phyloP scores from a whole-genome alignment of 2,329 filamentous ascomycete genomes.

The Cercospora zeina region DNA sequence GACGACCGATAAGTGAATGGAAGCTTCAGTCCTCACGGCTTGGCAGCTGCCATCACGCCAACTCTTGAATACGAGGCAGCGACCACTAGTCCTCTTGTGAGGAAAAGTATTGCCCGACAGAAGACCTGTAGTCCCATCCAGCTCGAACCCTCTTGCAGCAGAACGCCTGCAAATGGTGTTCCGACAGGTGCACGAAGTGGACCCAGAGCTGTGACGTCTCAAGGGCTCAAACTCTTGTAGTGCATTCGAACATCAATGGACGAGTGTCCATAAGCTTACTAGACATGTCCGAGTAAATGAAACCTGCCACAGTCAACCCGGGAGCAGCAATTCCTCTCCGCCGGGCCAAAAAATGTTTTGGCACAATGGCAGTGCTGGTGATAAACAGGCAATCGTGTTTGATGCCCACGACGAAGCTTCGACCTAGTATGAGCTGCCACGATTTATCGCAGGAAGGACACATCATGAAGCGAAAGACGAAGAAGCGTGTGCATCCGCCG shows the following conservation, averaged over 20 bases:
- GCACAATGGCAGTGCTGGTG: constrained; percentile 61
- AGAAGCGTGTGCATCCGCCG: constrained; percentile 46
- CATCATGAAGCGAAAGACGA: constrained; percentile 54
- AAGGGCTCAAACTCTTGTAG: constrained; percentile 48
- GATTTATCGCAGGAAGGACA: constrained; percentile 50
- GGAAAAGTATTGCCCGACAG: constrained; percentile 26
- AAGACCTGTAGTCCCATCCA: constrained; percentile 9
- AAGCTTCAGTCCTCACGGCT: constrained; percentile 6
- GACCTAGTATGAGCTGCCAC: constrained; percentile 56
- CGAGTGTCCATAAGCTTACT: constrained; percentile 57
- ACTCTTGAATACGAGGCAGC: constrained; percentile 26
- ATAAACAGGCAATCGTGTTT: constrained; percentile 59
- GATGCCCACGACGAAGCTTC: constrained; percentile 49
- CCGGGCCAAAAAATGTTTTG: constrained; percentile 62
- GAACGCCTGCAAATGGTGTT: constrained; percentile 32
- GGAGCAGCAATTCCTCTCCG: constrained; percentile 59
- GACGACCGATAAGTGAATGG: background rate
- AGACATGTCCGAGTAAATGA: constrained; percentile 55
- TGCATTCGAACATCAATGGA: constrained; percentile 17
- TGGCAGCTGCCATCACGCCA: constrained; percentile 12
- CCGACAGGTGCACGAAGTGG: constrained; percentile 34
- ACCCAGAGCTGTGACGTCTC: constrained; percentile 52
- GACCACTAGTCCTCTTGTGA: constrained; percentile 23
- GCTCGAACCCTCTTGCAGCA: constrained; percentile 16
- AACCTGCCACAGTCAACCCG: constrained; percentile 57